Evolutionary conservation across 1,139 yeast species (phyloP).

Genomic region (Diutina mesorugosa): DNA sequence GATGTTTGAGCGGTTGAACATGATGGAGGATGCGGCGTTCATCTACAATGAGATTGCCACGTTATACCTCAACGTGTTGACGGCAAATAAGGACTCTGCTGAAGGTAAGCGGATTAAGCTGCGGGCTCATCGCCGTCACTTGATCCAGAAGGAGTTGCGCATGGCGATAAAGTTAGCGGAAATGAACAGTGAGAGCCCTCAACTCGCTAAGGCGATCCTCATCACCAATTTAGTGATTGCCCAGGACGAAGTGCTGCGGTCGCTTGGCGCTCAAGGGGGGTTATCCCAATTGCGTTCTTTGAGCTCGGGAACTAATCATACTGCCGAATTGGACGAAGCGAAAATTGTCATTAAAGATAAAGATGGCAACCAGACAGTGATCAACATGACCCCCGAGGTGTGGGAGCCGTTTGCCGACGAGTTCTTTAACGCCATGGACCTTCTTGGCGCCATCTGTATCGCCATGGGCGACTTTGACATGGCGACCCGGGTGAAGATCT

Average conservation of each 20-base stretch:
- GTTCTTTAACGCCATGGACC: conserved; percentile 59
- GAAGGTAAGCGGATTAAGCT: conserved; percentile 13
- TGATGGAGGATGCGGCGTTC: conserved; percentile 49
- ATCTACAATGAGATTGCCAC: conserved; percentile 58
- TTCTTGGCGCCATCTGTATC: conserved; percentile 54
- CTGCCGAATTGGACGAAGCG: not conserved
- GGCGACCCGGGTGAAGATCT: conserved; percentile 51
- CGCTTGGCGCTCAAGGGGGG: conserved; percentile 7
- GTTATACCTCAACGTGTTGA: conserved; percentile 46
- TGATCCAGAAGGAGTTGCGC: conserved; percentile 61
- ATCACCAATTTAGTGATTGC: conserved; percentile 56
- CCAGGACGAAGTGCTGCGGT: conserved; percentile 36
- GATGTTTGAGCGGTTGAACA: conserved; percentile 59
- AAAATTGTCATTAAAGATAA: conserved; percentile 10
- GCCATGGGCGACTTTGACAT: conserved; percentile 52
- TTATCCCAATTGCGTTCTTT: conserved; percentile 3
- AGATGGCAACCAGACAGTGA: conserved; percentile 10
- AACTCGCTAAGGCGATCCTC: conserved; percentile 44
- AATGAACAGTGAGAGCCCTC: conserved; percentile 36
- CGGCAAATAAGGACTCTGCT: conserved; percentile 13
- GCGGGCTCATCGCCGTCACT: conserved; percentile 33
- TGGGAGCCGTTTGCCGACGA: conserved; percentile 56
- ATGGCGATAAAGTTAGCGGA: conserved; percentile 58
- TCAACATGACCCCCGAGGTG: conserved; percentile 8
- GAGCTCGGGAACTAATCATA: not conserved